These are phyloP conservation scores for Saccharomycopsis guyanensis DNA, from an alignment of 805 yeast species.

Conservation along the genomic window DNA sequence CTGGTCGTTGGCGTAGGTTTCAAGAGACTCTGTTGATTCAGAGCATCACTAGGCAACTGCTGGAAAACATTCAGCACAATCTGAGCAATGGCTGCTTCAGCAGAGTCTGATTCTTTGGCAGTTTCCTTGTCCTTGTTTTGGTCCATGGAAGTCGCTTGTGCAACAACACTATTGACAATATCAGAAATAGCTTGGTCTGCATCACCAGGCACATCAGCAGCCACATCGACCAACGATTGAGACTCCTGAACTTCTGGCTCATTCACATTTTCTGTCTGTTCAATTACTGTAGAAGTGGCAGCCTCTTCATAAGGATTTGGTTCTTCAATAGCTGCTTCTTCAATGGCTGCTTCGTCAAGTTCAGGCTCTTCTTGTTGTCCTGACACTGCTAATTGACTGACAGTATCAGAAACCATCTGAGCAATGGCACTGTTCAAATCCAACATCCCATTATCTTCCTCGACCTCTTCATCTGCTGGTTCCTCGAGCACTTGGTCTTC, in stretches of 20 bases:
- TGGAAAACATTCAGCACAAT: conserved; percentile 19
- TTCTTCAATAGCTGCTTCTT: background rate
- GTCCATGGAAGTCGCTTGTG: background rate
- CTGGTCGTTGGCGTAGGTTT: background rate
- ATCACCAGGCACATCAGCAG: background rate
- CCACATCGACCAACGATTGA: conserved; percentile 3
- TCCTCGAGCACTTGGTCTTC: background rate
- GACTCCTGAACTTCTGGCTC: background rate
- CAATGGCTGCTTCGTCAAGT: background rate
- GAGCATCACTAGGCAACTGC: background rate
- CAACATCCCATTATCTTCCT: background rate
- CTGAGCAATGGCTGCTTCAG: conserved; percentile 20
- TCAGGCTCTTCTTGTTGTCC: background rate
- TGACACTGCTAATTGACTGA: background rate
- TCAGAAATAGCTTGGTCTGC: conserved; percentile 4
- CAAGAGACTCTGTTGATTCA: background rate
- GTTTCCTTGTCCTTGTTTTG: background rate
- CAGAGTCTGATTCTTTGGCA: conserved; percentile 1
- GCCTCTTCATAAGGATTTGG: background rate
- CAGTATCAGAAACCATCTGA: conserved; percentile 16
- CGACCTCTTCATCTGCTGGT: background rate
- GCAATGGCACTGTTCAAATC: conserved; percentile 12
- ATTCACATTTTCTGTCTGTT: background rate
- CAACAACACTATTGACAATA: background rate
- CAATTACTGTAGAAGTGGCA: too few species aligned